Evolutionary conservation across 1,284 basidiomycete genomes (phyloP), one percentile per base, ranked within the genome.

Genomic region (Phellinidium pouzarii): DNA sequence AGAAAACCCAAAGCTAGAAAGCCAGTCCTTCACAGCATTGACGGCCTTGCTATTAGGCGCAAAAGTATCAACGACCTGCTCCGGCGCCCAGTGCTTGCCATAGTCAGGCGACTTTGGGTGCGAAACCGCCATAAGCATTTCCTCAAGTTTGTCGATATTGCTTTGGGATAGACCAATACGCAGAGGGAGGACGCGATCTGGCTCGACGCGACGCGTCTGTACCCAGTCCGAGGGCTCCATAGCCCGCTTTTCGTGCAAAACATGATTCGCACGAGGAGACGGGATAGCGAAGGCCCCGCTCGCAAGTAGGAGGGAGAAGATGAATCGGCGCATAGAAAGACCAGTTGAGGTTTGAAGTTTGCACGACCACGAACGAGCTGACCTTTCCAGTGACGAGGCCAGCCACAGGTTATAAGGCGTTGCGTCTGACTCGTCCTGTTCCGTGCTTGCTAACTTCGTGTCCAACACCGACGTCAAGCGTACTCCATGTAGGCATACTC

Each of bases 41-140:
- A 76, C 65, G 2, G 73, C 68, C 47, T 73, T 68, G 3, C 68
- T 65, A 20, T 65, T 65, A 0, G 77, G 75, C 9, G 71, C 66
- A 56, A 77, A 77, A 19, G 65, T 71, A 40, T 66, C 55, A 2
- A 69, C 65, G 38, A 78, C 64, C 44, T 67, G 58, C 3, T 58
- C 60, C 3, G 66, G 27, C 53, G 46, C 31, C 64, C 63, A 65
- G 45, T 65, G 64, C 41, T 64, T 57, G 7, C 64, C 63, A 48
- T 62, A 65, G 26, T 57, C 48, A 5, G 53, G 37, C 8, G 59
- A 64, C 2, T 54, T 48, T 12, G 64, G 64, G 52, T 64, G 52
- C 9, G 64, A 63, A 9, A 65, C 62, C 25, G 54, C 54, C 48
- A 59, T 55, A 22, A 65, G 55, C 44, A 59, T 53, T 20, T 65